Conservation (phyloP, 164 flowering plant genomes). For the Vitis riparia region DNA sequence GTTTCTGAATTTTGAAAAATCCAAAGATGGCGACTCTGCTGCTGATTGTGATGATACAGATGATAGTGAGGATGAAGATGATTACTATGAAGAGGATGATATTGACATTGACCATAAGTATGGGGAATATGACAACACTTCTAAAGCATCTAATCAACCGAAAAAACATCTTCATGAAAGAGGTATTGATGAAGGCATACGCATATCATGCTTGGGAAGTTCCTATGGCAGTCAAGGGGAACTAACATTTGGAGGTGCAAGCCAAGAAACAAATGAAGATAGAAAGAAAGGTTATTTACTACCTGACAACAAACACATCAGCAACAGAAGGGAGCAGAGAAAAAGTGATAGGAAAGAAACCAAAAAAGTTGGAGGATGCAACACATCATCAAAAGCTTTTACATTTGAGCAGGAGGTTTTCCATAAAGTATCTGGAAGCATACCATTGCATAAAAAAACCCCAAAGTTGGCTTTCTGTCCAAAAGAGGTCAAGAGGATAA, state of each 20-base stretch:
- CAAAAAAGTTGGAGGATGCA: constrained; percentile 13
- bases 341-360: constrained; percentile 16
- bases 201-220: constrained; percentile 1
- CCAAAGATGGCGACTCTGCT: constrained; percentile 28
- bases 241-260: constrained; percentile 4
- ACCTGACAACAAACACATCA: background rate
- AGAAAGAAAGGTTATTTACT: constrained; percentile 2
- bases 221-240: constrained; percentile 5
- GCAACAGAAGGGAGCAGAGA: constrained; percentile 12
- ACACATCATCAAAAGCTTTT: constrained; percentile 13
- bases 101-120: constrained; percentile 17
- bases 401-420: constrained; percentile 16
- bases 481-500: constrained; percentile 46
- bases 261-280: constrained; percentile 17
- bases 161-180: constrained; percentile 13
- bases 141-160: constrained; percentile 7
- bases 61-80: constrained; percentile 37
- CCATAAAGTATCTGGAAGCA: constrained; percentile 18
- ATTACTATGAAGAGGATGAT: constrained; percentile 26
- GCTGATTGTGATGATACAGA: constrained; percentile 38
- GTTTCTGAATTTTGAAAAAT: constrained; percentile 31
- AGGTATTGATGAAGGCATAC: constrained; percentile 6
- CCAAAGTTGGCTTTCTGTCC: constrained; percentile 57
- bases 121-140: constrained; percentile 15
- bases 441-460: constrained; percentile 31